These are phyloP conservation scores for Citrus sp. DNA, from an alignment of 345 rosid genomes.

Conservation along the genomic window DNA sequence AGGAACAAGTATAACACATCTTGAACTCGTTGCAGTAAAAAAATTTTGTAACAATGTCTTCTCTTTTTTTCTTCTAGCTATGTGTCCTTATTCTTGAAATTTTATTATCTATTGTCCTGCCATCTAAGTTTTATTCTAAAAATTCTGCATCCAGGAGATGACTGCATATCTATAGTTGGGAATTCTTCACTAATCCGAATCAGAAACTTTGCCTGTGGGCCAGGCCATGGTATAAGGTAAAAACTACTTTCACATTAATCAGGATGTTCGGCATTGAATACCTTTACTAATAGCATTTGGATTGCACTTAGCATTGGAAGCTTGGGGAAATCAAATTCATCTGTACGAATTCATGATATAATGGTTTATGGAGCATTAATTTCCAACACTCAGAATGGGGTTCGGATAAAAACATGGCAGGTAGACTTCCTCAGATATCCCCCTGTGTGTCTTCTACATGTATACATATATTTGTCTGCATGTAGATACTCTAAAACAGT, in stretches of 20 bases:
- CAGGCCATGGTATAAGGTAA: constrained; percentile 98
- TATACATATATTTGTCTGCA: no score
- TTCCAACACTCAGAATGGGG: constrained; percentile 70
- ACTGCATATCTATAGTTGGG: constrained; percentile 81
- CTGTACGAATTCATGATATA: constrained; percentile 52
- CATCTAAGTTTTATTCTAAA: not conserved
- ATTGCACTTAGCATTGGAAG: constrained; percentile 68
- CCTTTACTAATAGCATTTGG: not conserved
- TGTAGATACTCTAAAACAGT: not conserved
- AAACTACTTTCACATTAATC: not conserved
- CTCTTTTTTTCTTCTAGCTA: not conserved
- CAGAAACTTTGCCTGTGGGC: constrained; percentile 71
- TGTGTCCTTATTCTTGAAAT: not conserved
- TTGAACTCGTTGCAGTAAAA: not conserved
- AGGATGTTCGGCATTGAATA: not conserved
- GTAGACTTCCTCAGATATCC: constrained; percentile 29
- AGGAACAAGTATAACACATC: not conserved
- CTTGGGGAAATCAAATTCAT: constrained; percentile 70
- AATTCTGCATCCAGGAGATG: constrained; percentile 67
- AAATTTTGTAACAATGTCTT: not conserved
- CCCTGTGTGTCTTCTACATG: not conserved
- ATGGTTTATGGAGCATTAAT: constrained; percentile 56
- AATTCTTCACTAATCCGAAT: constrained; percentile 70
- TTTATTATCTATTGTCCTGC: constrained; percentile 1
- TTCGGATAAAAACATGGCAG: constrained; percentile 98